A percentile compares a stretch with the other conserved stretches of the same genome.
Evolutionary conservation across 495 filamentous ascomycete species (phyloP).

Genomic region (Aspergillus sclerotiicarbonarius): DNA sequence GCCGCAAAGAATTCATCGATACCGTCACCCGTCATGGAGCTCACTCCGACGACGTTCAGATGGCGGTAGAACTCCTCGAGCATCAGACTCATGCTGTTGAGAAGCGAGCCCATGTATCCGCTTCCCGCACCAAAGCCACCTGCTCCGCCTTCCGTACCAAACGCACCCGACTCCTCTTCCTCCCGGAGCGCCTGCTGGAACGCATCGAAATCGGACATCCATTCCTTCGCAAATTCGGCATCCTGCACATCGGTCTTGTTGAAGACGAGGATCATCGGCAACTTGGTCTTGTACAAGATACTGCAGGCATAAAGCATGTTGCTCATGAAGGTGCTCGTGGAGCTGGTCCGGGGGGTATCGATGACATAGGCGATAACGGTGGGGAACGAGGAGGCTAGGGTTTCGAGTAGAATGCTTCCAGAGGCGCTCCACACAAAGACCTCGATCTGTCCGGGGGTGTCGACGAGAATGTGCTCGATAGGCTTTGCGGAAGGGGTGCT

Average conservation of each 20-base stretch:
- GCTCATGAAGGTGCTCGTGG: conserved; percentile 96
- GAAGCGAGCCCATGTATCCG: conserved; percentile 93
- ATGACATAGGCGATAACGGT: conserved; percentile 97
- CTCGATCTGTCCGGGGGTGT: conserved; percentile 97
- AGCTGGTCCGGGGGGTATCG: conserved; percentile 88
- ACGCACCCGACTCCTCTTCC: conserved; percentile 76
- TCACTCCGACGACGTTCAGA: conserved; percentile 87
- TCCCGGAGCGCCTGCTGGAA: conserved; percentile 82
- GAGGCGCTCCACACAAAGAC: conserved; percentile 97
- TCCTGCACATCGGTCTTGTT: conserved; percentile 97
- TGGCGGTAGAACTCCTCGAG: conserved; percentile 97
- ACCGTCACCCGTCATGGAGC: conserved; percentile 87
- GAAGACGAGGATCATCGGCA: conserved; percentile 97
- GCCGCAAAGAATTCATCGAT: conserved; percentile 91
- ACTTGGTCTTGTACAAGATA: conserved; percentile 96
- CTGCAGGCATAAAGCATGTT: conserved; percentile 99
- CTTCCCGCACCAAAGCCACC: conserved; percentile 65
- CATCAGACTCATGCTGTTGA: conserved; percentile 98
- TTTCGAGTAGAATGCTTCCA: conserved; percentile 89
- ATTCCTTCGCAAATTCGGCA: conserved; percentile 90
- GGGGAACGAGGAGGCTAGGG: conserved; percentile 87
- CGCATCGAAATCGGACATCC: conserved; percentile 98
- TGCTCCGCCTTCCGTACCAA: conserved; percentile 67
- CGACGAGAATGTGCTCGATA: conserved; percentile 83
- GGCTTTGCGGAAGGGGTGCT: conserved; percentile 57